phyloP scores from a whole-genome alignment of 495 filamentous ascomycete genomes.

The Staphylotrichum tortipilum region DNA sequence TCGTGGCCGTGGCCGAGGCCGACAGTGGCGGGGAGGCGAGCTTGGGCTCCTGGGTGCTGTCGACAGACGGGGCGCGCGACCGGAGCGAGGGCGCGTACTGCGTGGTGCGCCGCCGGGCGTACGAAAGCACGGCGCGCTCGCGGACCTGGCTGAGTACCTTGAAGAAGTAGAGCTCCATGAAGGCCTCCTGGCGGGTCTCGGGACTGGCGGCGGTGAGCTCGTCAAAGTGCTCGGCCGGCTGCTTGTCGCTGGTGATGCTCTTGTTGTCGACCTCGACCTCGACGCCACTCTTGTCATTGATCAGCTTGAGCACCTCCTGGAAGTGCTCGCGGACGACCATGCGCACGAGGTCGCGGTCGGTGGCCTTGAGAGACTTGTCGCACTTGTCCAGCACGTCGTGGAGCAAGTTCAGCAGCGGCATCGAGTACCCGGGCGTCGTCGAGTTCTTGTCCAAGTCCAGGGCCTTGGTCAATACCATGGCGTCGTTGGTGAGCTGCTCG shows the following conservation, averaged over 20 bases:
- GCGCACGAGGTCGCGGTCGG: slow-evolving; percentile 21
- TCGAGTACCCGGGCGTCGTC: slow-evolving; percentile 16
- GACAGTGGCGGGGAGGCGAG: neutral
- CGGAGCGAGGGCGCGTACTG: slow-evolving; percentile 17
- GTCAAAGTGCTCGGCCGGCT: slow-evolving; percentile 16
- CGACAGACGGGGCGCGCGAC: slow-evolving; percentile 3
- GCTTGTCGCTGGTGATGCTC: neutral
- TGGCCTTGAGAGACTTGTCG: slow-evolving; percentile 20
- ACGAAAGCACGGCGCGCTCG: slow-evolving; percentile 15
- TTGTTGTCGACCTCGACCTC: slow-evolving; percentile 2
- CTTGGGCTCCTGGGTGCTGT: slow-evolving; percentile 5
- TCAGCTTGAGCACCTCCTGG: slow-evolving; percentile 28
- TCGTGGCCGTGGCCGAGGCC: neutral
- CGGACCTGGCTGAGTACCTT: slow-evolving; percentile 28
- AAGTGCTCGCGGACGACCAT: slow-evolving; percentile 31
- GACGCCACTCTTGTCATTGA: slow-evolving; percentile 20
- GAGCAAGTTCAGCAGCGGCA: slow-evolving; percentile 27
- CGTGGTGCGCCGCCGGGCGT: slow-evolving; percentile 13
- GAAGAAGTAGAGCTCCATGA: slow-evolving; percentile 37
- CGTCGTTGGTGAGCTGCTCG: slow-evolving; percentile 9
- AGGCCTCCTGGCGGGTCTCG: slow-evolving; percentile 31
- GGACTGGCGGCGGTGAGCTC: slow-evolving; percentile 30
- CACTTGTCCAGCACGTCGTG: slow-evolving; percentile 29
- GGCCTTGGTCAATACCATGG: slow-evolving; percentile 5
- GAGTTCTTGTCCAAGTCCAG: slow-evolving; percentile 7